Conservation (phyloP, 2,329 filamentous ascomycete species). For the Epichloe gansuensis region DNA sequence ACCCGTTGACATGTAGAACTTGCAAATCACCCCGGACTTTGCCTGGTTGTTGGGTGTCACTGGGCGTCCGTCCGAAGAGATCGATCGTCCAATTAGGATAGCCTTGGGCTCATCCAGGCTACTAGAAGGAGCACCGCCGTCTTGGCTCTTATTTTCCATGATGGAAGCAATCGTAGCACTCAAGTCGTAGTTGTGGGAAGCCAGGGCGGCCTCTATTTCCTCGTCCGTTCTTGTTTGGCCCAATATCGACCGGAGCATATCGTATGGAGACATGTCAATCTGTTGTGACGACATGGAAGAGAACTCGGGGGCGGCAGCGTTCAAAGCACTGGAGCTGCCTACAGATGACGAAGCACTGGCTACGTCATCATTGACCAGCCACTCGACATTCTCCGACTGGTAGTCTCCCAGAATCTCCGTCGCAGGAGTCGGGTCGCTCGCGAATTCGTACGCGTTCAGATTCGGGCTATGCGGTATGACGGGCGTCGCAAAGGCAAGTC, state of each 20-base stretch:
- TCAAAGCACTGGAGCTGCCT: constrained; percentile 56
- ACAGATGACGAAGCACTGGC: constrained; percentile 67
- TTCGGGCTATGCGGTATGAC: constrained; percentile 87
- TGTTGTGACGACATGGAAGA: constrained; percentile 46
- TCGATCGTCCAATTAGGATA: constrained; percentile 79
- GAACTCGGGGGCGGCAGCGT: constrained; percentile 72
- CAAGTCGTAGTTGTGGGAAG: constrained; percentile 81
- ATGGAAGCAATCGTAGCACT: constrained; percentile 82
- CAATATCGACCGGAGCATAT: constrained; percentile 91
- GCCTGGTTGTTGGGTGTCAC: constrained; percentile 62
- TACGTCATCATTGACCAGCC: constrained; percentile 83
- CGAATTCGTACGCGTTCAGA: constrained; percentile 89
- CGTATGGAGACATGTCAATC: constrained; percentile 91
- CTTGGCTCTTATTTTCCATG: constrained; percentile 56
- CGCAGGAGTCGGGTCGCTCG: constrained; percentile 65
- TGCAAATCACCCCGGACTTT: constrained; percentile 84
- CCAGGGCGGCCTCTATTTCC: constrained; percentile 84
- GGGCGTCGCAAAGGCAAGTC: constrained; percentile 79
- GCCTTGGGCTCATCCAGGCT: constrained; percentile 44
- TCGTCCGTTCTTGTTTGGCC: constrained; percentile 83
- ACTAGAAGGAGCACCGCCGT: constrained; percentile 19
- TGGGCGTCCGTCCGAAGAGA: constrained; percentile 62
- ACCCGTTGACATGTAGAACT: constrained; percentile 93
- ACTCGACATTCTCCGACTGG: constrained; percentile 90
- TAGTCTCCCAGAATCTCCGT: constrained; percentile 83